Conservation (phyloP, 2,329 filamentous ascomycete genomes). For the Ophiocordyceps camponoti-rufipedis region DNA sequence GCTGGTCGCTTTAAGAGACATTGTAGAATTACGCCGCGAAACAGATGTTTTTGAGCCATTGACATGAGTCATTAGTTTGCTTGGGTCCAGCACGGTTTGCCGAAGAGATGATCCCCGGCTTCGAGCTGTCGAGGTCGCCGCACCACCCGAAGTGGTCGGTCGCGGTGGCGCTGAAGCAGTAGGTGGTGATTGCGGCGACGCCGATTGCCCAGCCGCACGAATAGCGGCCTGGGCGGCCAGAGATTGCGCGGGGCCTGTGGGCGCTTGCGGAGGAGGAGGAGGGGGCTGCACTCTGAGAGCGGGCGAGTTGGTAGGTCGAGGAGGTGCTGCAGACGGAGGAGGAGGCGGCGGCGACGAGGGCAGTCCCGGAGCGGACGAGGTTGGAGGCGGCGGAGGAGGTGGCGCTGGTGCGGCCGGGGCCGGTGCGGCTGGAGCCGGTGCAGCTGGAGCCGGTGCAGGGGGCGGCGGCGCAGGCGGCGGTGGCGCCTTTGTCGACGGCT, state of each 20-base stretch:
- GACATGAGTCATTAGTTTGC: conserved; percentile 52
- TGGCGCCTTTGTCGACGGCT: conserved; percentile 26
- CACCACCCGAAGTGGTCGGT: conserved; percentile 20
- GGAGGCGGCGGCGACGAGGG: conserved; percentile 26
- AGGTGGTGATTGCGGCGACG: conserved; percentile 17
- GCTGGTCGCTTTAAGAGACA: conserved; percentile 11
- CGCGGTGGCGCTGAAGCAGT: conserved; percentile 9
- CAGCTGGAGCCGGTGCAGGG: conserved; percentile 17
- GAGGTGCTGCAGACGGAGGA: conserved; percentile 18
- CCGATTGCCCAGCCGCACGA: conserved; percentile 22
- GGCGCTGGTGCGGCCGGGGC: conserved; percentile 21
- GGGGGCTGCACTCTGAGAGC: conserved; percentile 17
- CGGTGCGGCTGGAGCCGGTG: conserved; percentile 22
- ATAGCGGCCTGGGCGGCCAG: conserved; percentile 26
- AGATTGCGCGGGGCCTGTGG: conserved; percentile 13
- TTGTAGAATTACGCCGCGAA: conserved; percentile 16
- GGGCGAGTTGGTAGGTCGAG: conserved; percentile 19
- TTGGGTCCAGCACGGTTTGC: conserved; percentile 52
- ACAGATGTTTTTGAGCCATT: conserved; percentile 40
- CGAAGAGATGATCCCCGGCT: conserved; percentile 29
- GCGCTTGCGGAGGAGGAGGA: conserved; percentile 10
- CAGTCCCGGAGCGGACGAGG: conserved; percentile 25
- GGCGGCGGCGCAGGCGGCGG: conserved; percentile 16
- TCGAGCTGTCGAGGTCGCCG: conserved; percentile 17
- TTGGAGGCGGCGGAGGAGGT: conserved; percentile 25